A percentile compares a stretch with the other conserved stretches of the same genome.
These are phyloP conservation scores for Gracilaria gracilis DNA, from an alignment of 23 red algal genomes.

Conservation along the genomic window DNA sequence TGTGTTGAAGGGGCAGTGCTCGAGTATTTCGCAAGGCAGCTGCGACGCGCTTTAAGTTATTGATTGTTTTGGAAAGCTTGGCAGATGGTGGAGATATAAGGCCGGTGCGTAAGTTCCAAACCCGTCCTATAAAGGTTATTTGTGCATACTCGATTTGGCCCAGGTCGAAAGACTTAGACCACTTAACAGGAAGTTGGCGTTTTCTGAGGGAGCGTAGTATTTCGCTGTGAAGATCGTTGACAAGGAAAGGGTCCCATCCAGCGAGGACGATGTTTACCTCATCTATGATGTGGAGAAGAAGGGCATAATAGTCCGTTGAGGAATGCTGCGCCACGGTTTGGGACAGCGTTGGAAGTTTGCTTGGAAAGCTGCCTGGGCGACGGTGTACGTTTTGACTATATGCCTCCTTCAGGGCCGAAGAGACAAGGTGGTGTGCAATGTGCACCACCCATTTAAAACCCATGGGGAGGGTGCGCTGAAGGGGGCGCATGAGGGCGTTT, in stretches of 20 bases:
- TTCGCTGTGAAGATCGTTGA: neutral
- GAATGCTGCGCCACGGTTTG: neutral
- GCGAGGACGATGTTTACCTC: constrained; percentile 19
- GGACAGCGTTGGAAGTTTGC: neutral
- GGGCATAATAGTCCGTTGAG: neutral
- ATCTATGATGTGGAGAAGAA: constrained; percentile 38
- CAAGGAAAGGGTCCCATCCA: neutral
- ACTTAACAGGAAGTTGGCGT: neutral
- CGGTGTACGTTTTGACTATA: neutral
- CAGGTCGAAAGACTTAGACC: neutral
- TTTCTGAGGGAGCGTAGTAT: neutral
- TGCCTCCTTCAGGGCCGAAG: neutral
- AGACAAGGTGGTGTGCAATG: constrained; percentile 25
- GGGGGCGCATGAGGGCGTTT: neutral
- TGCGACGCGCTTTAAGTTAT: neutral
- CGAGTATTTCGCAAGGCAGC: neutral
- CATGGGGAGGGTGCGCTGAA: constrained; percentile 15
- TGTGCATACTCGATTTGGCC: neutral
- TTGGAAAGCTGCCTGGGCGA: neutral
- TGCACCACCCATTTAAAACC: constrained; percentile 46
- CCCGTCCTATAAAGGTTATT: constrained; percentile 41
- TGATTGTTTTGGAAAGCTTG: neutral
- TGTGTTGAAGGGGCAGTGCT: neutral
- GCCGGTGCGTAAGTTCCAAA: neutral
- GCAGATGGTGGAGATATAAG: neutral